Percentiles rank a stretch among this genome's conserved stretches.
Conservation (phyloP, 768 basidiomycete species). For the Strobilomyces dryophilus region DNA sequence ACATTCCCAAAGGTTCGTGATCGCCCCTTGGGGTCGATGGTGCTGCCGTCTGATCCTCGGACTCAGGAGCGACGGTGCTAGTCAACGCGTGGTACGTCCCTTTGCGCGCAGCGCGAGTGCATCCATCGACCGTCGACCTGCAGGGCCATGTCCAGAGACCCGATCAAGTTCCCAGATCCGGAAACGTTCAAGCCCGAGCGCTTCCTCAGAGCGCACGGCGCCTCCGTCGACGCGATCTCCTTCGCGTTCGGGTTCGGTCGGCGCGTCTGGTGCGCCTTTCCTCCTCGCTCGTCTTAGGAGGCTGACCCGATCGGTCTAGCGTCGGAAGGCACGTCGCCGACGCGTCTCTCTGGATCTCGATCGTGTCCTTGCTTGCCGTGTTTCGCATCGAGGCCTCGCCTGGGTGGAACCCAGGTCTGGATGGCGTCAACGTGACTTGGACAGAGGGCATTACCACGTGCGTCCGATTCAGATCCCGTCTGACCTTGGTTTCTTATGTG, state of each 20-base stretch:
- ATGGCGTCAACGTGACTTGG: constrained; percentile 19
- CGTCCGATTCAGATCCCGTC: neutral
- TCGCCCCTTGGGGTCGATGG: neutral
- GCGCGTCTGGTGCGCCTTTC: constrained; percentile 17
- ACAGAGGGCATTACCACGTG: constrained; percentile 19
- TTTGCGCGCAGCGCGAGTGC: neutral
- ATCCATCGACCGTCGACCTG: neutral
- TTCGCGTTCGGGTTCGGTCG: constrained; percentile 42
- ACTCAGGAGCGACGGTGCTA: constrained; percentile 18
- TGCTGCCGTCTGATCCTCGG: neutral
- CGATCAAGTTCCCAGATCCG: constrained; percentile 36
- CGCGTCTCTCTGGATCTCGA: constrained; percentile 31
- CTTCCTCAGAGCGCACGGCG: constrained; percentile 16
- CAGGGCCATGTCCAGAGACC: constrained; percentile 36
- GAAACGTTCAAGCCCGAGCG: constrained; percentile 37
- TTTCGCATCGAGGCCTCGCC: constrained; percentile 13
- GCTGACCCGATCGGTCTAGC: constrained; percentile 19
- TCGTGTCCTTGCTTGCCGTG: constrained; percentile 19
- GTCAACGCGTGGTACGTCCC: constrained; percentile 17
- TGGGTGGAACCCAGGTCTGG: constrained; percentile 18
- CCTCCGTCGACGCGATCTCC: constrained; percentile 11
- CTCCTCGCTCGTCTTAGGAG: neutral
- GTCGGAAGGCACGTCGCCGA: constrained; percentile 42
- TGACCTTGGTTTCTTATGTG: too few relatives aligned
- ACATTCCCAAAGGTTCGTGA: constrained; percentile 47